Evolutionary conservation across 164 flowering plant genomes (phyloP).

Genomic region (Amborella trichopoda): DNA sequence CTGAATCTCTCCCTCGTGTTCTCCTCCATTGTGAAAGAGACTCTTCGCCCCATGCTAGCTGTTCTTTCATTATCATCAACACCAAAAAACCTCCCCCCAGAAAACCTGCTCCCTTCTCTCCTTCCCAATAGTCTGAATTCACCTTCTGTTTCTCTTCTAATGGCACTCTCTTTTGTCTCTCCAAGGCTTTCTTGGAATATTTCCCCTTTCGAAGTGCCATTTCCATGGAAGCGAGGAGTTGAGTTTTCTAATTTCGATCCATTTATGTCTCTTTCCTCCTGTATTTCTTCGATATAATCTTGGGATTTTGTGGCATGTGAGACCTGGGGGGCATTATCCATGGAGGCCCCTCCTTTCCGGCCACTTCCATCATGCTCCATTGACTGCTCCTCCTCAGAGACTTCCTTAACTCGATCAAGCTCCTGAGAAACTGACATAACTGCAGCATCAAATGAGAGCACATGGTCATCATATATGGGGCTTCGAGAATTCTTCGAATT

Average conservation of each 20-base stretch:
- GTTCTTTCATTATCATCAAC: constrained; percentile 27
- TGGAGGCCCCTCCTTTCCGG: no score
- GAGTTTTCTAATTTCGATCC: background rate
- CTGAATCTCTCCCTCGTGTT: constrained; percentile 27
- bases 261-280: background rate
- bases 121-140: constrained; percentile 80
- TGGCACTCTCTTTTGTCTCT: constrained; percentile 43
- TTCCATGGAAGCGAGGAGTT: constrained; percentile 8
- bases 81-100: constrained; percentile 63
- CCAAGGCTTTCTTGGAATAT: constrained; percentile 23
- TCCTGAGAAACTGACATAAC: constrained; percentile 43
- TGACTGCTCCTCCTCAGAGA: constrained; percentile 34
- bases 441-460: constrained; percentile 53
- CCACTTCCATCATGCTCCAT: no score
- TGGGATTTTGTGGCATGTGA: no score
- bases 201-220: constrained; percentile 21
- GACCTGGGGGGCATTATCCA: no score
- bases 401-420: constrained; percentile 28
- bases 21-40: constrained; percentile 74
- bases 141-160: constrained; percentile 95
- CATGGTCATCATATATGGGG: constrained; percentile 33
- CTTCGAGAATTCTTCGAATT: constrained; percentile 17
- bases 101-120: constrained; percentile 47
- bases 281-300: no score
- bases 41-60: constrained; percentile 58